Evolutionary conservation across 139 green algal genomes (phyloP), one percentile per base, ranked within the genome.

Genomic region (Helicosporidium sp.): DNA sequence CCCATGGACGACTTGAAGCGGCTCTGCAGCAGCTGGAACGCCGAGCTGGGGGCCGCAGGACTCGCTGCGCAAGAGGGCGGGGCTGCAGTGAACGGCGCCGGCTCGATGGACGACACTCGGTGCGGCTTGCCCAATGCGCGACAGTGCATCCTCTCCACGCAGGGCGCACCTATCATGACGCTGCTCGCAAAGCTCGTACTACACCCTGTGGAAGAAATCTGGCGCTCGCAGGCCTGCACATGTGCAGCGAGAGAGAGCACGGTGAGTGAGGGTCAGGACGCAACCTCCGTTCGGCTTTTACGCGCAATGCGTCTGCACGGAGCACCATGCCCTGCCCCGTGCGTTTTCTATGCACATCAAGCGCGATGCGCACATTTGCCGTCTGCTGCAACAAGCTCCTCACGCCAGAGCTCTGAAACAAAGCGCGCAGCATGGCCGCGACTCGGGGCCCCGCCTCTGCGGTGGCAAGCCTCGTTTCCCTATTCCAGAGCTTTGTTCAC

Each of bases 101-200:
- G n/a, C n/a, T 37, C 31, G 31, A 37, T 37, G 31, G n/a, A n/a
- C n/a, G n/a, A n/a, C n/a, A n/a, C n/a, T n/a, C n/a, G n/a, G n/a
- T n/a, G n/a, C n/a, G n/a, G n/a, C n/a, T n/a, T n/a, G n/a, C n/a
- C n/a, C n/a, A n/a, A n/a, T n/a, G n/a, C n/a, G n/a, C n/a, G n/a
- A n/a, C n/a, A n/a, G n/a, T n/a, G n/a, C n/a, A n/a, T n/a, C n/a
- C n/a, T 37, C 31, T 0, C 13, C 10, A 37, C 31, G 10, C 10
- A 13, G 13, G 10, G 13, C 31, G 31, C 13, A 37, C 31, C 31
- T 37, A 37, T 0, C 31, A 37, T 13, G 31, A 37, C 31, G 13
- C 31, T 37, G 13, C 10, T 18, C 31, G 31, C 31, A 37, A 37
- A 37, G 18, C 50, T 49, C 18, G 39, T 43, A 28, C 50, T 56